Base-by-base conservation (phyloP, 2,329 filamentous ascomycete genomes). In the Penicillium sp. region DNA sequence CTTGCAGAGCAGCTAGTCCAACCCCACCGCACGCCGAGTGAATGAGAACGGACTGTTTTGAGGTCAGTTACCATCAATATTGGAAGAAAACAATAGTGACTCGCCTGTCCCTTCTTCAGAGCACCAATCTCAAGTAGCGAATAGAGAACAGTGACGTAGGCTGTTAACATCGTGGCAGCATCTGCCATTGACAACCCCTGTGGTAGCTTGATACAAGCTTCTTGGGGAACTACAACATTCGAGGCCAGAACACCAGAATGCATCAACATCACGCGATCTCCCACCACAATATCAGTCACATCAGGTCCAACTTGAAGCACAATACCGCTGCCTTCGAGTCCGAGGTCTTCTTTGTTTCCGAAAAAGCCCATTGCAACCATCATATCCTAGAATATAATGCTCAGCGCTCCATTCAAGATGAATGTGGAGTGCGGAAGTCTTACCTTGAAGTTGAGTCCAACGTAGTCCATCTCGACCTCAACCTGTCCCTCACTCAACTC, bases 341-440 rank as follows among this genome's bases (percentile, higher is more conserved):
- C 67, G 2, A 69, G 40, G 9, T 57, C 45, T 5, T 56, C 53
- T 4, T 50, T 50, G 2, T 46, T 53, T 3, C 51, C 50, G 3
- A 67, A 10, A 19, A 69, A 60, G 2, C 69, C 69, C 58, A 67
- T 62, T 13, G 62, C 52, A 3, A 66, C 54, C 60, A 58, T 52
- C 28, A 55, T 46, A 12, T 58, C 56, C 56, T 58, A 6, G 15
- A 19, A 15, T 10, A n/a, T 3, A 22, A n/a, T 17, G 3, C 7
- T 39, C 24, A 32, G 17, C 41, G 3, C 22, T 6, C 1, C 10
- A 34, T 17, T 12, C 6, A 17, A 1, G 1, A 2, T 34, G 12
- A 28, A 4, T 34, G 22, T 33, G 13, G 26, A 7, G 17, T 3
- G 19, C 45, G 2, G 4, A 3, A 17, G 2, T 31, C 31, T 10